Percentiles rank a stretch among this genome's conserved stretches.
These are phyloP conservation scores for Achaetomium macrosporum DNA, from an alignment of 2,329 filamentous ascomycete species.

Conservation along the genomic window DNA sequence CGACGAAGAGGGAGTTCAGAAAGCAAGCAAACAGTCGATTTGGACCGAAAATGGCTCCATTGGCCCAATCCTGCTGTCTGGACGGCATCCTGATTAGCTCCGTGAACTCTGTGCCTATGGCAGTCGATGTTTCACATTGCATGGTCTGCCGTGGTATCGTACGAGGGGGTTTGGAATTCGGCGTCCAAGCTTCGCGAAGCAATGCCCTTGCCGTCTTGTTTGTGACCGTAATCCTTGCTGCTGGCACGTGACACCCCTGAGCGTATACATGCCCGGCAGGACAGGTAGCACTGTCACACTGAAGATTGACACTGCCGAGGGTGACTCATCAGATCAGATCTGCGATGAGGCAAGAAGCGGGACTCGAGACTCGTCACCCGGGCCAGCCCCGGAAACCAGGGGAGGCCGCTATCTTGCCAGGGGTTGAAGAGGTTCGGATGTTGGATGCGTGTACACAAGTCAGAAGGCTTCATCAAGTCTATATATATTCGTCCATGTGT, in stretches of 20 bases:
- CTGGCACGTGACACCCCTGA: conserved; percentile 22
- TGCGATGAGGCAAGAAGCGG: no score
- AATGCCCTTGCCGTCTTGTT: neutral
- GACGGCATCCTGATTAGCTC: conserved; percentile 4
- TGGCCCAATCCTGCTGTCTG: neutral
- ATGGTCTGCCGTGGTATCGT: conserved; percentile 6
- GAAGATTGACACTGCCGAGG: neutral
- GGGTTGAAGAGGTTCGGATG: no score
- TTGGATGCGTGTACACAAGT: no score
- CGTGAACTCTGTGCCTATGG: conserved; percentile 10
- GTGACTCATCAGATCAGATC: neutral
- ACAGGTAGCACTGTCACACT: neutral
- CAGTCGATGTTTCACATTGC: conserved; percentile 13
- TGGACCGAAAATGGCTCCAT: conserved; percentile 19
- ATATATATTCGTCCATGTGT: conserved; percentile 1
- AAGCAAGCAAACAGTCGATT: conserved; percentile 13
- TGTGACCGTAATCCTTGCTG: conserved; percentile 1
- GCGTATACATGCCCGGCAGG: conserved; percentile 5
- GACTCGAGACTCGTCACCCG: no score
- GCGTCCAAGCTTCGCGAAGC: conserved; percentile 12
- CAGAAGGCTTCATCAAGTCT: neutral
- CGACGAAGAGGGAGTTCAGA: neutral
- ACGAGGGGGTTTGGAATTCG: conserved; percentile 14
- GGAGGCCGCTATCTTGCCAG: no score
- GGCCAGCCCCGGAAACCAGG: no score